Evolutionary conservation across 2,329 filamentous ascomycete species (phyloP).

Genomic region (Amylocarpus encephaloides): DNA sequence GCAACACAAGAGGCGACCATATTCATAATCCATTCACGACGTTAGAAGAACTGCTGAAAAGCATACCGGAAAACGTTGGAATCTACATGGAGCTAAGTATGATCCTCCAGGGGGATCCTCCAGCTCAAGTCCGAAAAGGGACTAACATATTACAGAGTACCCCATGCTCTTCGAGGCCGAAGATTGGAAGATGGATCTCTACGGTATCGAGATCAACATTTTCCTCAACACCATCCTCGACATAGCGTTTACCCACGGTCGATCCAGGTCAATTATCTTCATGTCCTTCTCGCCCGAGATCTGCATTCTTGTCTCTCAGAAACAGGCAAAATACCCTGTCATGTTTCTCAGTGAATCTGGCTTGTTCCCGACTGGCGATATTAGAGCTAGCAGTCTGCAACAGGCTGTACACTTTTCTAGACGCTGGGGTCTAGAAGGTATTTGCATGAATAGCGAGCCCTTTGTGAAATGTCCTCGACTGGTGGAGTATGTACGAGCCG

Average conservation of each 20-base stretch:
- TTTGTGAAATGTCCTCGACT: conserved; percentile 7
- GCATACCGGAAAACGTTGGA: conserved; percentile 4
- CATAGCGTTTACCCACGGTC: not conserved
- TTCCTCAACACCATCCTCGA: conserved; percentile 9
- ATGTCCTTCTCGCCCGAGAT: conserved; percentile 11
- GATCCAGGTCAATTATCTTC: conserved; percentile 6
- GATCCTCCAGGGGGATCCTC: not conserved
- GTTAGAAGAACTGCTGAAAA: conserved; percentile 10
- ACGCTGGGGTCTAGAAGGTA: conserved; percentile 6
- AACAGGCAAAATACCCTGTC: conserved; percentile 11
- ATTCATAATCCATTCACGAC: conserved; percentile 12
- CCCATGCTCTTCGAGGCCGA: conserved; percentile 13
- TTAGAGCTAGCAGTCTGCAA: conserved; percentile 12
- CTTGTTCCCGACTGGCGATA: conserved; percentile 8
- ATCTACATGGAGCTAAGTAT: conserved; percentile 3
- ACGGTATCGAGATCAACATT: conserved; percentile 6
- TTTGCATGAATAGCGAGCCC: conserved; percentile 6
- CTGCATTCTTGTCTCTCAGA: conserved; percentile 11
- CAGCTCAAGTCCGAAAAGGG: not conserved
- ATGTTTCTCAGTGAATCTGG: conserved; percentile 10
- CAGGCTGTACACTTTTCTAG: conserved; percentile 10
- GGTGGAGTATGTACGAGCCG: conserved; percentile 6
- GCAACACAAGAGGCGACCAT: conserved; percentile 10
- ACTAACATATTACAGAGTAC: conserved; percentile 7
- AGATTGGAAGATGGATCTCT: conserved; percentile 12